Evolutionary conservation across 768 basidiomycete genomes (phyloP).

Genomic region (Macrolepiota albuminosa): DNA sequence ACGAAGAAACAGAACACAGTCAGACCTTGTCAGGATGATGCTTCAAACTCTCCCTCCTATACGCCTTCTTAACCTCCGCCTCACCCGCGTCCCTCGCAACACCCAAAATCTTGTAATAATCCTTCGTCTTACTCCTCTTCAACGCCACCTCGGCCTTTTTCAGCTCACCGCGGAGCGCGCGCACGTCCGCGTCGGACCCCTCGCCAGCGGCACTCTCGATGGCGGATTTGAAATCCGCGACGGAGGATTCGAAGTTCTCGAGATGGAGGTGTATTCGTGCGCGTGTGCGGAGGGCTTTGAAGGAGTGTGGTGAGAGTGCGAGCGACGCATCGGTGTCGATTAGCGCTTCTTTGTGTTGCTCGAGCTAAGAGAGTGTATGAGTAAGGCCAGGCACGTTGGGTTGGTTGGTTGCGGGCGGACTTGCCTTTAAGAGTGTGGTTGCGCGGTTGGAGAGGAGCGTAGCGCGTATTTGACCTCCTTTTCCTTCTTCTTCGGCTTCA

Average conservation of each 20-base stretch:
- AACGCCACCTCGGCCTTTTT: slow-evolving; percentile 78
- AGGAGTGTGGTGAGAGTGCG: slow-evolving; percentile 54
- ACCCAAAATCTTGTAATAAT: slow-evolving; percentile 80
- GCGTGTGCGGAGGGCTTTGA: slow-evolving; percentile 84
- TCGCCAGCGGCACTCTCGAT: slow-evolving; percentile 69
- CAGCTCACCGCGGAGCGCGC: slow-evolving; percentile 59
- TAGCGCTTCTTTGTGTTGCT: slow-evolving; percentile 63
- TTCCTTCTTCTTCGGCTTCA: slow-evolving; percentile 61
- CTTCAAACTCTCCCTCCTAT: slow-evolving; percentile 79
- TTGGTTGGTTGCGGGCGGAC: neutral
- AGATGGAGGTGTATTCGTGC: slow-evolving; percentile 73
- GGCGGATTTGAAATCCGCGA: slow-evolving; percentile 77
- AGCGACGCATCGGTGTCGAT: slow-evolving; percentile 69
- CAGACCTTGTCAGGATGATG: slow-evolving; percentile 82
- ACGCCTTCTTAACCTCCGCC: slow-evolving; percentile 84
- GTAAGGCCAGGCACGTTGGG: too few relatives aligned
- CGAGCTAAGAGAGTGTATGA: slow-evolving; percentile 37
- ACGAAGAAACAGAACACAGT: slow-evolving; percentile 2
- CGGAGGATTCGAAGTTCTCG: slow-evolving; percentile 66
- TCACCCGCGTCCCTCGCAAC: slow-evolving; percentile 59
- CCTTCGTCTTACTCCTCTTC: slow-evolving; percentile 87
- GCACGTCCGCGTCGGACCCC: slow-evolving; percentile 56
- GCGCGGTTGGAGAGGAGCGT: slow-evolving; percentile 82
- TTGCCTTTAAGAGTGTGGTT: slow-evolving; percentile 72
- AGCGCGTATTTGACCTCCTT: slow-evolving; percentile 78